phyloP scores from a whole-genome alignment of 495 filamentous ascomycete genomes.

The Paragyromitra xinjiangensis region DNA sequence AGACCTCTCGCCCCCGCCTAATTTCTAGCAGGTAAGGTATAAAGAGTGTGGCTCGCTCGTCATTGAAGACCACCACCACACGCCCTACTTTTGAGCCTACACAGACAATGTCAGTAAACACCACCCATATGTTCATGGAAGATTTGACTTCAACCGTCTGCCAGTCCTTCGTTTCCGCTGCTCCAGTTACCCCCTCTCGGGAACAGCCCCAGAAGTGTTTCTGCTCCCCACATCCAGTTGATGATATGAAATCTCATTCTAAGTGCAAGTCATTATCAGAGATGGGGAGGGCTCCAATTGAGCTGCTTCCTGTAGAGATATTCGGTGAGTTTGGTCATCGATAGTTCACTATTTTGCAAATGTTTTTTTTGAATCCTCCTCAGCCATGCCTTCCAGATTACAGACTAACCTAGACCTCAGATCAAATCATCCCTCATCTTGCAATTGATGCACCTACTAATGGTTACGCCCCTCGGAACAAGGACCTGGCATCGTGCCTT shows the following conservation, averaged over 20 bases:
- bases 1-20: slow-evolving; percentile 17
- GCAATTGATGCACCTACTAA: slow-evolving; percentile 80
- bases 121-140: slow-evolving; percentile 42
- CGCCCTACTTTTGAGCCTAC: background rate
- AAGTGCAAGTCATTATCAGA: slow-evolving; percentile 39
- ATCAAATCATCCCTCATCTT: slow-evolving; percentile 78
- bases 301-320: slow-evolving; percentile 57
- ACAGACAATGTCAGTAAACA: slow-evolving; percentile 34
- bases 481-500: slow-evolving; percentile 80
- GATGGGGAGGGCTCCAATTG: slow-evolving; percentile 52
- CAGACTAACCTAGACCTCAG: slow-evolving; percentile 60
- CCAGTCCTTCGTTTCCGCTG: slow-evolving; percentile 19
- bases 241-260: slow-evolving; percentile 25
- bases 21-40: slow-evolving; percentile 35
- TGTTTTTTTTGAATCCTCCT: slow-evolving; percentile 20
- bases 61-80: slow-evolving; percentile 31
- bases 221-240: slow-evolving; percentile 22
- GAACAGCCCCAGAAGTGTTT: slow-evolving; percentile 25
- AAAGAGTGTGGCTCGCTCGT: slow-evolving; percentile 42
- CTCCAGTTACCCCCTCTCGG: slow-evolving; percentile 11
- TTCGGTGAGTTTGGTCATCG: slow-evolving; percentile 51
- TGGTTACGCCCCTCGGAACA: slow-evolving; percentile 79
- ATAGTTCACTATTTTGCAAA: slow-evolving; percentile 22
- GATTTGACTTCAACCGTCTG: slow-evolving; percentile 26
- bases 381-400: background rate